Percentiles rank a stretch among this genome's conserved stretches.
phyloP scores from a whole-genome alignment of 2,329 filamentous ascomycete genomes.

The Eurotiales sp. region DNA sequence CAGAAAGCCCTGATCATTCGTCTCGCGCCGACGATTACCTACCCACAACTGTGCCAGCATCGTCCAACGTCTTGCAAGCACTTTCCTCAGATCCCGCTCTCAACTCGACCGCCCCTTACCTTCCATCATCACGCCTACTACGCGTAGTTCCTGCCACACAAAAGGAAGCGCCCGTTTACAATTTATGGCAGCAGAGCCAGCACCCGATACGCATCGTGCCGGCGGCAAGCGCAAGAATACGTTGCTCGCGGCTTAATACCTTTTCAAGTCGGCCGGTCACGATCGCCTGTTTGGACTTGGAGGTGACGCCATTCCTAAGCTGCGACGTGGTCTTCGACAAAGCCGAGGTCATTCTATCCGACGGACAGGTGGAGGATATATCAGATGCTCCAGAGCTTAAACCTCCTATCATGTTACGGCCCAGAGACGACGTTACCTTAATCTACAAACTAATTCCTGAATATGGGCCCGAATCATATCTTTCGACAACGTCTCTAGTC shows the following conservation, averaged over 20 bases:
- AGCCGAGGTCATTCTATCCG: constrained; percentile 44
- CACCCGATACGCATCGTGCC: constrained; percentile 54
- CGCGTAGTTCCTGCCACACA: constrained; percentile 53
- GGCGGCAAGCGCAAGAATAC: constrained; percentile 53
- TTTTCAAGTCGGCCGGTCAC: constrained; percentile 44
- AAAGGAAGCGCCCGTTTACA: constrained; percentile 48
- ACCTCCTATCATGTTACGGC: constrained; percentile 42
- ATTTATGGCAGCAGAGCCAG: constrained; percentile 52
- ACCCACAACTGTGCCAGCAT: constrained; percentile 52
- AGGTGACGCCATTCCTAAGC: constrained; percentile 51
- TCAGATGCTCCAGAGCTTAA: constrained; percentile 32
- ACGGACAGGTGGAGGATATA: constrained; percentile 46
- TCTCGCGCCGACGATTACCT: constrained; percentile 50
- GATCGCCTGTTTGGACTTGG: constrained; percentile 53
- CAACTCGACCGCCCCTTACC: constrained; percentile 46
- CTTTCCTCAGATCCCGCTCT: constrained; percentile 50
- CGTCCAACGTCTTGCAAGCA: constrained; percentile 55
- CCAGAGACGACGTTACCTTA: constrained; percentile 56
- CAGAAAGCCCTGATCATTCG: constrained; percentile 34
- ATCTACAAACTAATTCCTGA: constrained; percentile 51
- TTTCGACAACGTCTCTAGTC: constrained; percentile 35
- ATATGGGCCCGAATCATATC: constrained; percentile 32
- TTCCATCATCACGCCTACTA: constrained; percentile 56
- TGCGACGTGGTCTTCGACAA: constrained; percentile 49
- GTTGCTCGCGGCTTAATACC: constrained; percentile 49